phyloP scores from a whole-genome alignment of 2,329 filamentous ascomycete genomes.

The Fusarium subtropicale region DNA sequence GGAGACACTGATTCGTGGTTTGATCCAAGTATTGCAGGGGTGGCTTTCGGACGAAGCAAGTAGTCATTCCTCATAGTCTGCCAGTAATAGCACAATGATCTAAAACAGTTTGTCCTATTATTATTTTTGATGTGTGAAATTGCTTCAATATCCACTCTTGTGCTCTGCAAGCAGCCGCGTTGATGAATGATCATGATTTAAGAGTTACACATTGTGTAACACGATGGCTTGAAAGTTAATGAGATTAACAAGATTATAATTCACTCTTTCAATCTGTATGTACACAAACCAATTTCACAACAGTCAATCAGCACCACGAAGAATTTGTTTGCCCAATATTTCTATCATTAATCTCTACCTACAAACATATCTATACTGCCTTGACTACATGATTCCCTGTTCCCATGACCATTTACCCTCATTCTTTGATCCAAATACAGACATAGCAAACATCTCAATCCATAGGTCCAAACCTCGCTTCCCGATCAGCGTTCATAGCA shows the following conservation, averaged over 20 bases:
- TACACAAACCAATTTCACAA: neutral
- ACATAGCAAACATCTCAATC: neutral
- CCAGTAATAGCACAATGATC: neutral
- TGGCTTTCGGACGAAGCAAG: neutral
- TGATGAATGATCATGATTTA: neutral
- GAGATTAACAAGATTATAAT: too few species aligned
- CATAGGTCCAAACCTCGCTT: constrained; percentile 13
- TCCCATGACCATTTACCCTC: neutral
- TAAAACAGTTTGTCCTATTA: neutral
- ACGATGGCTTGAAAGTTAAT: too few species aligned
- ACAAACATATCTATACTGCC: neutral
- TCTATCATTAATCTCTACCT: neutral
- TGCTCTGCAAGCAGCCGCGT: neutral
- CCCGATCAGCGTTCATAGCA: constrained; percentile 12
- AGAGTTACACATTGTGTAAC: neutral
- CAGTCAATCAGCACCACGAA: neutral
- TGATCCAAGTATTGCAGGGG: neutral
- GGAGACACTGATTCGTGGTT: neutral
- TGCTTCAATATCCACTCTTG: neutral
- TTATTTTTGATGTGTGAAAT: neutral
- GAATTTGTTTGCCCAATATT: neutral
- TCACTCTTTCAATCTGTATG: too few species aligned
- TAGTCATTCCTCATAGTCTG: neutral
- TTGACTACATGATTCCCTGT: neutral
- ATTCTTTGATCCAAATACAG: neutral